phyloP scores from a whole-genome alignment of 306 rosid species.

The Lupinus albus region DNA sequence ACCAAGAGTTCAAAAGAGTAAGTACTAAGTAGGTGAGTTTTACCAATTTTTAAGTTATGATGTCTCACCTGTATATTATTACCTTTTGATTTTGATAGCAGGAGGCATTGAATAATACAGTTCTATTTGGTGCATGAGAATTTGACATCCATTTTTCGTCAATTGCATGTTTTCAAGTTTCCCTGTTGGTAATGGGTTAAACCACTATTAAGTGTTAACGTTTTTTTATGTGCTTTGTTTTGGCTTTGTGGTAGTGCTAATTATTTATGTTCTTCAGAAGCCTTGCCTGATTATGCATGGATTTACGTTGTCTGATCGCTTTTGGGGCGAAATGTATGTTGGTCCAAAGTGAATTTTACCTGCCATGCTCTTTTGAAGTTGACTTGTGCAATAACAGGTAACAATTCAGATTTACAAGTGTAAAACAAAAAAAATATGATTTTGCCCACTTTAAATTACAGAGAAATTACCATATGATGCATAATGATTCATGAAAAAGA shows the following conservation, averaged over 20 bases:
- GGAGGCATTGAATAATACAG: slow-evolving; percentile 54
- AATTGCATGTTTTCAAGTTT: neutral
- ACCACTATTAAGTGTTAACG: too few relatives aligned
- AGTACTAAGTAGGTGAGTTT: slow-evolving; percentile 54
- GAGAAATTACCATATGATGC: too few relatives aligned
- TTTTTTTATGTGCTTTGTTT: neutral
- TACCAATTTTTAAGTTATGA: slow-evolving; percentile 60
- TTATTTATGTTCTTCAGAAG: neutral
- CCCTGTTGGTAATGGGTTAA: neutral
- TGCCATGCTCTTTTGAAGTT: too few relatives aligned
- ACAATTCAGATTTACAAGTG: too few relatives aligned
- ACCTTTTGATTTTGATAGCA: slow-evolving; percentile 51
- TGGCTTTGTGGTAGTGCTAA: neutral
- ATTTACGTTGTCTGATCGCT: neutral
- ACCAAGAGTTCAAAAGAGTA: slow-evolving; percentile 57
- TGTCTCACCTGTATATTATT: slow-evolving; percentile 82
- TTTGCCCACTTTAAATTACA: too few relatives aligned
- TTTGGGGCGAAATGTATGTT: neutral
- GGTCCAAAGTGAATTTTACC: neutral
- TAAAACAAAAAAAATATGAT: too few relatives aligned
- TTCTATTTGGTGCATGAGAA: slow-evolving; percentile 49
- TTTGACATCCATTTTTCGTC: slow-evolving; percentile 36
- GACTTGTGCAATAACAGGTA: too few relatives aligned
- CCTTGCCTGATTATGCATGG: neutral
- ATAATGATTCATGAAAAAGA: too few relatives aligned